These are phyloP conservation scores for Penicillium desertorum DNA, from an alignment of 495 filamentous ascomycete genomes.

Conservation along the genomic window DNA sequence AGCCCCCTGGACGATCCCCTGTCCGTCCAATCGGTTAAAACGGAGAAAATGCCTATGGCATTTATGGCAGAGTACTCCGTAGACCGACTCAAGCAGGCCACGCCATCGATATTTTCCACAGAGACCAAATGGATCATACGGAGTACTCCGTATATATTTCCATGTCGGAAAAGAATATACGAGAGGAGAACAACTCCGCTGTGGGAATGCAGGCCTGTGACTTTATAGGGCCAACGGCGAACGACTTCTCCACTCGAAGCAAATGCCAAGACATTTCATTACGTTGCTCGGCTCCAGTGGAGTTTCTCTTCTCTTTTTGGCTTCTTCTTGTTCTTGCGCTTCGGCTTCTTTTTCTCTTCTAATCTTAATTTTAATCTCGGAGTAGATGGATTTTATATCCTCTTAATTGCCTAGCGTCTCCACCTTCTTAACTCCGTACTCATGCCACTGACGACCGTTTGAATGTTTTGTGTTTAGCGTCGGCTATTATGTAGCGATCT, in stretches of 20 bases:
- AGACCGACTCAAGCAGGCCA: background rate
- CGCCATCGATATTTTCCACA: background rate
- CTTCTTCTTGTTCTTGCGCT: background rate
- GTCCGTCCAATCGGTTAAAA: slow-evolving; percentile 2
- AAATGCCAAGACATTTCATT: slow-evolving; percentile 10
- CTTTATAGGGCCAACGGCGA: background rate
- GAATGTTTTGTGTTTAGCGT: background rate
- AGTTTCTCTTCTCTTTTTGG: background rate
- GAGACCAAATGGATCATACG: background rate
- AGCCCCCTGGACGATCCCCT: slow-evolving; percentile 10
- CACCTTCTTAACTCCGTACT: background rate
- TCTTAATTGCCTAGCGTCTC: background rate
- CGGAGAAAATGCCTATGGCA: background rate
- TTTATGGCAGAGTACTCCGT: background rate
- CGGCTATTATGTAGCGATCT: slow-evolving; percentile 10
- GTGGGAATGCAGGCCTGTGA: background rate
- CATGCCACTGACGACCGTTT: slow-evolving; percentile 7
- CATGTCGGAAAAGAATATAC: background rate
- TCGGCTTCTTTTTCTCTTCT: background rate
- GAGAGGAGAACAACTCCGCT: slow-evolving; percentile 11
- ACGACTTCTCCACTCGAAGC: slow-evolving; percentile 4
- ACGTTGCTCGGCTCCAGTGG: background rate
- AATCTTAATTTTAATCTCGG: background rate
- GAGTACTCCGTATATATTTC: background rate
- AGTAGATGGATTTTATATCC: background rate